Conservation (phyloP, 768 basidiomycete genomes). For the Lepiota venenata region DNA sequence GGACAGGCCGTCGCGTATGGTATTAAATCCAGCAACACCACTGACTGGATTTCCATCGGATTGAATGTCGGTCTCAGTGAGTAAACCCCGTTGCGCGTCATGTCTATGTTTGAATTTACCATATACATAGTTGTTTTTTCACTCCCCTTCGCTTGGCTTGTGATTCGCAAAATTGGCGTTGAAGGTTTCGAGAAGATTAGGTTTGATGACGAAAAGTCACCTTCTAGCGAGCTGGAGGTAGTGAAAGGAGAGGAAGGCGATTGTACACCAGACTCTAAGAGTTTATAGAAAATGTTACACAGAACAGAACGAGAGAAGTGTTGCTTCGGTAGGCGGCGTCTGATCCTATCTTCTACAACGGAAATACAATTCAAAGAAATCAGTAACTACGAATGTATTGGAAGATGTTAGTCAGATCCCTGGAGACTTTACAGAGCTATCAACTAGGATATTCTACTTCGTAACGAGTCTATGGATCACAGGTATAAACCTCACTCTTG, state of each 20-base stretch:
- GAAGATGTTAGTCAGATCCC: no score
- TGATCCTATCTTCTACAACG: no score
- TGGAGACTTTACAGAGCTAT: no score
- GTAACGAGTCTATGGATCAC: no score
- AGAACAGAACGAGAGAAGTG: no score
- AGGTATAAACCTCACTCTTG: no score
- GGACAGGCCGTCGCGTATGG: constrained; percentile 31
- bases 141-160: constrained; percentile 27
- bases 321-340: no score
- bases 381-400: no score
- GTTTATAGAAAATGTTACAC: neutral
- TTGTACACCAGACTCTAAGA: constrained; percentile 1
- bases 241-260: neutral
- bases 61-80: constrained; percentile 29
- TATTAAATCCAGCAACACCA: constrained; percentile 29
- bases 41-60: constrained; percentile 30
- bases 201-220: constrained; percentile 9
- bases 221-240: neutral
- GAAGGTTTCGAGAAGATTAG: constrained; percentile 23
- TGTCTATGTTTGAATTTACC: no score
- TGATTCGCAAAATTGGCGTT: constrained; percentile 28
- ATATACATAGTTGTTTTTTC: constrained; percentile 27
- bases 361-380: no score
- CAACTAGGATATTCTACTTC: neutral
- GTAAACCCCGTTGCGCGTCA: no score